These are phyloP conservation scores for Neonectria magnoliae DNA, from an alignment of 2,329 filamentous ascomycete species.

Conservation along the genomic window DNA sequence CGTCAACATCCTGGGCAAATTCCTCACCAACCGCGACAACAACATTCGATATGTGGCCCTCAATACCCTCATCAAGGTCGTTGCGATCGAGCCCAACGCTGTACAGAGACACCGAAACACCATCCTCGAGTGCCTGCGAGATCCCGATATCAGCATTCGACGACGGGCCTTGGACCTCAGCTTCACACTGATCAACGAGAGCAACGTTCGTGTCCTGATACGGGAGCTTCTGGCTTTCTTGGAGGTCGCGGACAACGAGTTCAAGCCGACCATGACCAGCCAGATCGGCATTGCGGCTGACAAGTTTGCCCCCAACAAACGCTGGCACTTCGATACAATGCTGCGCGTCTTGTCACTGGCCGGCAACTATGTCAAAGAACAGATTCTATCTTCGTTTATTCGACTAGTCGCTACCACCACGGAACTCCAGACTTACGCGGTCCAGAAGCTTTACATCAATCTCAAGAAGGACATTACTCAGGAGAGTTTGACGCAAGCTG, in stretches of 20 bases:
- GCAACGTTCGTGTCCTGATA: slow-evolving; percentile 93
- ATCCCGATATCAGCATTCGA: slow-evolving; percentile 98
- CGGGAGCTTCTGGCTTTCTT: slow-evolving; percentile 93
- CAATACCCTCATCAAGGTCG: slow-evolving; percentile 97
- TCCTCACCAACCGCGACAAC: slow-evolving; percentile 97
- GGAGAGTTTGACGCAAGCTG: slow-evolving; percentile 91
- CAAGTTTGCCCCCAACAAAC: slow-evolving; percentile 93
- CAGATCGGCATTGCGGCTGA: slow-evolving; percentile 98
- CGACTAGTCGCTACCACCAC: slow-evolving; percentile 93
- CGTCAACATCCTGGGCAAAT: slow-evolving; percentile 98
- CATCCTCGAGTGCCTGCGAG: slow-evolving; percentile 92
- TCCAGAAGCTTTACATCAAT: slow-evolving; percentile 91
- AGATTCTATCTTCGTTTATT: slow-evolving; percentile 96
- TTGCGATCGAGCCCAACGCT: slow-evolving; percentile 96
- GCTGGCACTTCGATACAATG: slow-evolving; percentile 99
- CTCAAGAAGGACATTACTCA: slow-evolving; percentile 98
- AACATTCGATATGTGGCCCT: slow-evolving; percentile 98
- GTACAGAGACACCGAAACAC: slow-evolving; percentile 98
- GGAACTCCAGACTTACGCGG: slow-evolving; percentile 94
- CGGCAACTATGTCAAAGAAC: slow-evolving; percentile 97
- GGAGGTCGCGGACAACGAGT: slow-evolving; percentile 97
- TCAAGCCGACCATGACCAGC: slow-evolving; percentile 97
- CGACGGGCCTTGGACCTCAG: slow-evolving; percentile 95
- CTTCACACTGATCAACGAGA: slow-evolving; percentile 97
- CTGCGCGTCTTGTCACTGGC: slow-evolving; percentile 91